Evolutionary conservation across 805 yeast genomes (phyloP).

Genomic region (Saccharomycopsis sp.): DNA sequence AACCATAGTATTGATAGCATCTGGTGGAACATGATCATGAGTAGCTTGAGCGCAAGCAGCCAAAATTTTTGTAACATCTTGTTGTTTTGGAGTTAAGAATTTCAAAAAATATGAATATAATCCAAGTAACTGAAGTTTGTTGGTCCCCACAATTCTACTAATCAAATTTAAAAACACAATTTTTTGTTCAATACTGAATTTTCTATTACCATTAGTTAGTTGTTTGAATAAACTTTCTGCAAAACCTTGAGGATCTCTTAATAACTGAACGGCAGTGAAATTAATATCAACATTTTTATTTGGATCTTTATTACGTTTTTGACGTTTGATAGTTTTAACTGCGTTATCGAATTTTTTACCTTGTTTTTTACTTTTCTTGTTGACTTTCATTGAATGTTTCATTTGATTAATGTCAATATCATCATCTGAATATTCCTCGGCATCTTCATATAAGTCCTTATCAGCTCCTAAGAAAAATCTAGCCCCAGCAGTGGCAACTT

Average conservation of each 20-base stretch:
- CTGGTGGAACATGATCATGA: conserved; percentile 97
- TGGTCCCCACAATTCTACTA: conserved; percentile 87
- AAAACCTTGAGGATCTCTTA: conserved; percentile 96
- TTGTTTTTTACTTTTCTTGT: conserved; percentile 72
- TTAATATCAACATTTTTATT: conserved; percentile 50
- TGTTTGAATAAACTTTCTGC: conserved; percentile 73
- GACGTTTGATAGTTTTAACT: conserved; percentile 54
- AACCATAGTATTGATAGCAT: conserved; percentile 65
- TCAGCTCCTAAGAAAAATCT: conserved; percentile 92
- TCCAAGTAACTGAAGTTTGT: conserved; percentile 83
- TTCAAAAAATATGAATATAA: conserved; percentile 81
- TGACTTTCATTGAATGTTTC: conserved; percentile 72
- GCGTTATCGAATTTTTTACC: conserved; percentile 74
- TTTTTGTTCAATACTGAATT: conserved; percentile 77
- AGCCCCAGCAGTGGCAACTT: conserved; percentile 85
- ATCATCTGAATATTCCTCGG: conserved; percentile 61
- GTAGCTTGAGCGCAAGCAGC: conserved; percentile 96
- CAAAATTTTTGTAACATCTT: conserved; percentile 89
- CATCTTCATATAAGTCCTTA: conserved; percentile 69
- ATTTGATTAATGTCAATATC: conserved; percentile 47
- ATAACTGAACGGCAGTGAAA: conserved; percentile 87
- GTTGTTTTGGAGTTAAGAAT: conserved; percentile 88
- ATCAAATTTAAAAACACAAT: conserved; percentile 79
- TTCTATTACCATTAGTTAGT: conserved; percentile 62
- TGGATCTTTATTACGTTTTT: conserved; percentile 29